Percentiles rank a stretch among this genome's conserved stretches.
phyloP scores from a whole-genome alignment of 1,139 yeast species.

The Saccharomyces hybrid region DNA sequence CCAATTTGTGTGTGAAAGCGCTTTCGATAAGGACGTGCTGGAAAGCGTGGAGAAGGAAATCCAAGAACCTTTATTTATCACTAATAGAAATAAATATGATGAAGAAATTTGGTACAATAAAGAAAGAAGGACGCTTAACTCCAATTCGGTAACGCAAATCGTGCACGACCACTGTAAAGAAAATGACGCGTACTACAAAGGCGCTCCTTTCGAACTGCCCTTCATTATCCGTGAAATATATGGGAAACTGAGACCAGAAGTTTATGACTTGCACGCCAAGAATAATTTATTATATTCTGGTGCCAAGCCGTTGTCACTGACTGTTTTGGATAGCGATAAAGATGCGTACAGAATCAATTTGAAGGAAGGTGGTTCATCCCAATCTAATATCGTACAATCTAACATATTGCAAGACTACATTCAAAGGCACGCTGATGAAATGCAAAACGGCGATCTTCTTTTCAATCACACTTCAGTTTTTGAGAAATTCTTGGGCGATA shows the following conservation, averaged over 20 bases:
- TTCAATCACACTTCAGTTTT: constrained; percentile 20
- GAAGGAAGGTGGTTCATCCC: constrained; percentile 7
- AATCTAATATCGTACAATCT: constrained; percentile 20
- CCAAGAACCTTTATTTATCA: constrained; percentile 9
- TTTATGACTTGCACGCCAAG: constrained; percentile 22
- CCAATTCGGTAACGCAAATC: constrained; percentile 1
- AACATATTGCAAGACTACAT: constrained; percentile 8
- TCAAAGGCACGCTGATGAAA: constrained; percentile 2
- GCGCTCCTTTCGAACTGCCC: constrained; percentile 11
- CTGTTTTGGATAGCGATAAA: constrained; percentile 16
- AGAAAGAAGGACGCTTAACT: constrained; percentile 4
- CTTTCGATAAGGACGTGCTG: constrained; percentile 5
- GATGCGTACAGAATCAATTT: constrained; percentile 16
- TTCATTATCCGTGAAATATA: constrained; percentile 13
- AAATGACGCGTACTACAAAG: constrained; percentile 1
- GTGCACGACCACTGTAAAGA: background rate
- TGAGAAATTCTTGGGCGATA: constrained; percentile 13
- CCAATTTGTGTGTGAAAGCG: background rate
- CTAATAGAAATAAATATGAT: constrained; percentile 12
- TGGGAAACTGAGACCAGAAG: constrained; percentile 24
- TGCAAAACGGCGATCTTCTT: constrained; percentile 8
- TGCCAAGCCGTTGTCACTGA: constrained; percentile 20
- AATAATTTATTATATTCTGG: constrained; percentile 15
- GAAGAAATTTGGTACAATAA: constrained; percentile 14
- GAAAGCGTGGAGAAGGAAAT: constrained; percentile 11